A percentile compares a stretch with the other conserved stretches of the same genome.
phyloP scores from a whole-genome alignment of 2,329 filamentous ascomycete genomes.

The Ceratocystis destructans region DNA sequence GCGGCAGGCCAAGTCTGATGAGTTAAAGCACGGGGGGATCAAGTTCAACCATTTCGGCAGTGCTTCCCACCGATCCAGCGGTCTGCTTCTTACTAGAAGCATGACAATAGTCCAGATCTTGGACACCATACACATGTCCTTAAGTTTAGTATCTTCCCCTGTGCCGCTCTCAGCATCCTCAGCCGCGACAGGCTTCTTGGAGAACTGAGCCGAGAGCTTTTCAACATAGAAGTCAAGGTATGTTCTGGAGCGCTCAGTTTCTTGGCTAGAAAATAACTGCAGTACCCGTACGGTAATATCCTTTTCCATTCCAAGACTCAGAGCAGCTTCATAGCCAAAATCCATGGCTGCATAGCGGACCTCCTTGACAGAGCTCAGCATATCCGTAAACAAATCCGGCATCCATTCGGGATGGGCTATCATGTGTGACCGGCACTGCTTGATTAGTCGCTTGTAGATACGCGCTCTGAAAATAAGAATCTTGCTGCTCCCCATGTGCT shows the following conservation, averaged over 20 bases:
- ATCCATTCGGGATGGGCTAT: conserved; percentile 63
- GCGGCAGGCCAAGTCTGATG: conserved; percentile 54
- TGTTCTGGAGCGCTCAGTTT: conserved; percentile 37
- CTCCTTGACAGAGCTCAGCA: conserved; percentile 66
- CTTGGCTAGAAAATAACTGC: conserved; percentile 36
- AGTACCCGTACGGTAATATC: conserved; percentile 52
- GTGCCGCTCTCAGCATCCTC: not conserved
- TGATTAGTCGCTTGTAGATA: conserved; percentile 65
- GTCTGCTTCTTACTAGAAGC: conserved; percentile 54
- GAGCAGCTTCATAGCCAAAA: conserved; percentile 57
- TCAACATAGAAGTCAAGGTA: conserved; percentile 58
- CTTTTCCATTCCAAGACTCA: conserved; percentile 54
- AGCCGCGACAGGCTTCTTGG: conserved; percentile 34
- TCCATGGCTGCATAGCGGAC: conserved; percentile 61
- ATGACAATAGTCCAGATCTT: conserved; percentile 80
- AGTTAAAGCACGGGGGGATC: conserved; percentile 75
- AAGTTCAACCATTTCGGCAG: conserved; percentile 63
- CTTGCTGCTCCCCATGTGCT: conserved; percentile 64
- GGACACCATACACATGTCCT: conserved; percentile 46
- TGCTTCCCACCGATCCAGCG: conserved; percentile 55
- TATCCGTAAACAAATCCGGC: conserved; percentile 63
- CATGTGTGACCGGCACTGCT: conserved; percentile 59
- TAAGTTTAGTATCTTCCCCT: conserved; percentile 10
- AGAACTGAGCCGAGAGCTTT: conserved; percentile 54
- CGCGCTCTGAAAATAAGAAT: conserved; percentile 63